Base-by-base conservation (phyloP, 371 early-diverging fungal species). In the Mucor racemosus region DNA sequence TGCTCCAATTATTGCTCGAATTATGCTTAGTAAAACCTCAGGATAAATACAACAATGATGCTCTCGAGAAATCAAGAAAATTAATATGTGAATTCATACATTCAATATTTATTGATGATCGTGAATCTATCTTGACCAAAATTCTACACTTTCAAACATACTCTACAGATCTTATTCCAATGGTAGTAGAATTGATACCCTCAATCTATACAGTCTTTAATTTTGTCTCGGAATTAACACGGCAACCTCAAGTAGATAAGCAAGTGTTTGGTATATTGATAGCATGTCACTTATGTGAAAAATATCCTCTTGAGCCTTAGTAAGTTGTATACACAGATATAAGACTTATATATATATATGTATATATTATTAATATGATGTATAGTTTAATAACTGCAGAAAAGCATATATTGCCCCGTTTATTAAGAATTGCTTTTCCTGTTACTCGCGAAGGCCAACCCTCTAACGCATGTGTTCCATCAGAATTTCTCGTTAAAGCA, bases 141-240 rank as follows among this genome's bases (percentile, higher is more conserved):
- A 75, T 85, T 14, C 54, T 88, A n/a, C 88, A 88, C 63, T 88
- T 88, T 53, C 86, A 88, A 58, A 86, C 86, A 0, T 88, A 88
- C 60, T 69, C 86, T 8, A 71, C 76, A 44, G 82, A 86, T 10
- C 72, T 88, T 7, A 74, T 88, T 19, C 86, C 86, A 0, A 73
- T 77, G n/a, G 75, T 85, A 3, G 85, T 86, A 7, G 78, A 84
- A 4, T 71, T 82, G 5, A 78, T 88, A 31, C 85, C 86, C 7
- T 86, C 86, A 11, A 69, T 86, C 39, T 86, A 84, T 58, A 82
- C 84, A 21, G 82, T 84, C 7, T 44, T 82, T n/a, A 80, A 78
- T 34, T 86, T 85, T 53, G 65, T 86, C 14, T 78, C 82, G 1
- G 86, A 88, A 41, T 63, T 88, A 31, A 59, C 84, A 7, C 67